Evolutionary conservation across 73 alveolate genomes (phyloP), one percentile per base, ranked within the genome.

Genomic region (Paramecium pentaurelia): DNA sequence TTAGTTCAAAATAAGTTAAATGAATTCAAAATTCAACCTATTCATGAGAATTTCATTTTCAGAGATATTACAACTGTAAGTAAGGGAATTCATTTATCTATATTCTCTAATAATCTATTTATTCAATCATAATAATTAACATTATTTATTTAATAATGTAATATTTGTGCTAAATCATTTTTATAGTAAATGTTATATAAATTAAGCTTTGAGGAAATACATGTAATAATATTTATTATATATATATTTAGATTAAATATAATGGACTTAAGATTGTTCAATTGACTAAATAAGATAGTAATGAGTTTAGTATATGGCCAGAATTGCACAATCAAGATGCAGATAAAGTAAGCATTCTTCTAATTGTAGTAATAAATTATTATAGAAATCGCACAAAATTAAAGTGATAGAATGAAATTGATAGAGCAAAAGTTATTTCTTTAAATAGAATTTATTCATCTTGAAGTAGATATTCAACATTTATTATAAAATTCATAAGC

Each of bases 241-340:
- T 64, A 49, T 47, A 14, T 2, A 49, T 14, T 3, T 64, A 64
- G 84, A 64, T 64, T 32, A 64, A 64, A 64, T 64, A 64, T 34
- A 37, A 73, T 37, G 87, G 87, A 32, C 12, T 37, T 6, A 73
- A 40, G n/a, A 25, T 73, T 36, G 22, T 73, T 18, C 8, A 20
- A 16, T 37, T 73, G 36, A 22, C 87, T 5, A 73, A 73, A 37
- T 37, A 73, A 73, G 60, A 38, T 73, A 22, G 37, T 14, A 64
- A 64, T 18, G 60, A 73, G 8, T 73, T 36, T 38, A 73, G 87
- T 38, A 73, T 73, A 12, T 73, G 87, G 87, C 87, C 87, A 1
- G 87, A 73, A 73, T 38, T 36, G n/a, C 47, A 37, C 36, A 40
- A 36, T 30, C 40, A 73, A 38, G 60, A 73, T 22, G 36, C 37